Evolutionary conservation across 73 alveolate species (phyloP), one percentile per base, ranked within the genome.

Genomic region (Paramecium sonneborni): DNA sequence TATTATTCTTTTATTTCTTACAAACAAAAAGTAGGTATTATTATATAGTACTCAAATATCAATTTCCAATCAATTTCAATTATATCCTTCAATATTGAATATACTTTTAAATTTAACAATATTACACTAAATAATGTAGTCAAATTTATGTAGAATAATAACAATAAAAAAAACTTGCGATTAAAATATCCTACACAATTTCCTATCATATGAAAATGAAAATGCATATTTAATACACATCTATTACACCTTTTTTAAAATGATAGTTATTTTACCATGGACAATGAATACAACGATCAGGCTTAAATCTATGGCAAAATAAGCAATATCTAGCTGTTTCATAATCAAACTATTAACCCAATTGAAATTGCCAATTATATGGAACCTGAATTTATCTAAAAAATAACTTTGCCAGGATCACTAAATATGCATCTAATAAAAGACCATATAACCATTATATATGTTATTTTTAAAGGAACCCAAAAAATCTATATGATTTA

Each of bases 161-260:
- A 67, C 26, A 95, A 94, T 52, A 96, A 67, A 85, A 96, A 96
- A 92, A 88, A 96, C 74, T 96, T 96, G 52, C 99, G 93, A 76
- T 96, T 96, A 94, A 92, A 95, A 85, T 94, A 96, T 2, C 99
- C 99, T 11, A 96, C 96, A 67, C 99, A 96, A 70, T 96, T 96
- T 86, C 95, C 94, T 23, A 96, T 95, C 99, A 98, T 95, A 46
- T 98, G 98, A 86, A 98, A 96, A 93, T 96, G 99, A 85, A 95
- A 98, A 85, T 96, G 98, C 99, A 96, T 96, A 93, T 96, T 96
- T 69, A 96, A 87, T 43, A 96, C 99, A 93, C 99, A 96, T 12
- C 97, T 89, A 37, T 94, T 86, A 76, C 99, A 79, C 72, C 84
- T 57, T 10, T 57, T 9, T 15, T 57, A 57, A 26, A 15, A 10